Percentiles rank a stretch among this genome's conserved stretches.
Conservation (phyloP, 768 basidiomycete genomes). For the Psilocybe cubensis region DNA sequence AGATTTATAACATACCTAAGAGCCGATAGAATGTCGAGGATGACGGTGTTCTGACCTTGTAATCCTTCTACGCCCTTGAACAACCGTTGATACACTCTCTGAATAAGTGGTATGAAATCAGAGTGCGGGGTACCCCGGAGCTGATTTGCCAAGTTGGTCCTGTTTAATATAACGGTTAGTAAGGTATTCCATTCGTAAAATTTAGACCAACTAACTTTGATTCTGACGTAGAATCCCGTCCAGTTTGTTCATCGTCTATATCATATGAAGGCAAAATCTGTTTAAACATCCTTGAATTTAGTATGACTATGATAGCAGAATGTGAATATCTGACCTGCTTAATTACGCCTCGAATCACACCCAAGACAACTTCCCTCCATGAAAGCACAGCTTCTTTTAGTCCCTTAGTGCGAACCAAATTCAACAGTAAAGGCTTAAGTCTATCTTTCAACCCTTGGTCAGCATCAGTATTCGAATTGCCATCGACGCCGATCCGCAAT, state of each 20-base stretch:
- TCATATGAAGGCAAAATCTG: conserved; percentile 68
- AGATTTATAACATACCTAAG: conserved; percentile 31
- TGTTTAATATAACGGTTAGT: conserved; percentile 21
- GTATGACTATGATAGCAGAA: not conserved
- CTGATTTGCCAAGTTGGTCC: conserved; percentile 52
- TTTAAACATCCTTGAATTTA: conserved; percentile 1
- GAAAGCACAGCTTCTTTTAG: conserved; percentile 67
- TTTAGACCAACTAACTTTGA: conserved; percentile 17
- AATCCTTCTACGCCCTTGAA: conserved; percentile 71
- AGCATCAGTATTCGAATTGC: conserved; percentile 22
- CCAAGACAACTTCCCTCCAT: conserved; percentile 73
- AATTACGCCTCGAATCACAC: conserved; percentile 59
- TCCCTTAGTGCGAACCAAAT: conserved; percentile 75
- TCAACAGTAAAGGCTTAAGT: conserved; percentile 72
- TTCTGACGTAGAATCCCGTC: conserved; percentile 17
- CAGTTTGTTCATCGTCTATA: conserved; percentile 50
- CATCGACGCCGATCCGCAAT: conserved; percentile 40
- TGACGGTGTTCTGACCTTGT: conserved; percentile 58
- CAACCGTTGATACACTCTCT: conserved; percentile 61
- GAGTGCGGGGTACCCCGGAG: conserved; percentile 70
- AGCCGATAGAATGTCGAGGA: conserved; percentile 61
- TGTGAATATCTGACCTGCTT: conserved; percentile 54
- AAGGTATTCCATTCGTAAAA: not conserved
- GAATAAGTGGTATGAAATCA: conserved; percentile 68
- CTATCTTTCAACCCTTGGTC: conserved; percentile 60